These are phyloP conservation scores for Leptomonas pyrrhocoris DNA, from an alignment of 208 protist genomes.

Conservation along the genomic window DNA sequence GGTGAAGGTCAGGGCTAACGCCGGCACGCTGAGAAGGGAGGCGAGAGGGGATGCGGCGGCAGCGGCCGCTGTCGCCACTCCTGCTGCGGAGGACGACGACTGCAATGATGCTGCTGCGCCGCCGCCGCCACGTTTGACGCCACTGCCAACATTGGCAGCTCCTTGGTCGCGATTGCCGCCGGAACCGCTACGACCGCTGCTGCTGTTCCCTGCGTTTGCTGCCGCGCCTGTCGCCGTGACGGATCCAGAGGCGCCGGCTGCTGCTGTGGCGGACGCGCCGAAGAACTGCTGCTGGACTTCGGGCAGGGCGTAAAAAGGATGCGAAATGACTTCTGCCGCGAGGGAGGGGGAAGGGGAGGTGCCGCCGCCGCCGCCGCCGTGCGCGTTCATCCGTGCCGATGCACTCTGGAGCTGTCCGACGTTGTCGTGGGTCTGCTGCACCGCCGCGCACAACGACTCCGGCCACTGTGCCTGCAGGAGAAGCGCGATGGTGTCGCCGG, in stretches of 20 bases:
- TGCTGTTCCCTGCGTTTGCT: not conserved
- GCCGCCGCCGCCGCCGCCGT: not conserved
- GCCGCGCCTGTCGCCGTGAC: not conserved
- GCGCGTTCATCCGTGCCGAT: not conserved
- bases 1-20: slow-evolving; percentile 50
- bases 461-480: slow-evolving; percentile 27
- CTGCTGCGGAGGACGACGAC: not conserved
- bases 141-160: not conserved
- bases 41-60: not conserved
- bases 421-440: slow-evolving; percentile 30
- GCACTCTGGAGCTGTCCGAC: slow-evolving; percentile 23
- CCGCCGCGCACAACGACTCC: slow-evolving; percentile 24
- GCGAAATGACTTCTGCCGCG: slow-evolving; percentile 11
- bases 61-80: not conserved
- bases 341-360: not conserved
- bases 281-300: slow-evolving; percentile 16
- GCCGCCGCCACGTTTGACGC: slow-evolving; percentile 7
- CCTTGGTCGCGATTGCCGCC: slow-evolving; percentile 7
- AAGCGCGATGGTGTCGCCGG: not conserved
- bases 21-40: slow-evolving; percentile 45
- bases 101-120: slow-evolving; percentile 22
- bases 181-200: slow-evolving; percentile 6
- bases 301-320: slow-evolving; percentile 22
- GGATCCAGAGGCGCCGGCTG: not conserved
- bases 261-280: not conserved